Conservation (phyloP, 2,329 filamentous ascomycete genomes). For the Apiospora sp. region DNA sequence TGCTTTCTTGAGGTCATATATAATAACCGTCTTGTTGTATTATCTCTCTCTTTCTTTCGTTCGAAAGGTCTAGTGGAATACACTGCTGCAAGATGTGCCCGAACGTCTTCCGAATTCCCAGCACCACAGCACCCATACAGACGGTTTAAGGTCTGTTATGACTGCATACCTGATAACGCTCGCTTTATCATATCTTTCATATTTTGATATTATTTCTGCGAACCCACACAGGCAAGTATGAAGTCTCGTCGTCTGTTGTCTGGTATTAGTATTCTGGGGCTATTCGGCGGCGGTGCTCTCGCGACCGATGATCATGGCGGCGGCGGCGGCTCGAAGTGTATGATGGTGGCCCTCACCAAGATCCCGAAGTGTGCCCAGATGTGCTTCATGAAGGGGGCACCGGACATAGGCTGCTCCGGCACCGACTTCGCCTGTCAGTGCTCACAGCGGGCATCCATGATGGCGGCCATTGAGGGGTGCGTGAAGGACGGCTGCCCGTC, state of each 20-base stretch:
- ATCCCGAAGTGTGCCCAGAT: slow-evolving; percentile 43
- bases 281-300: neutral
- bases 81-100: neutral
- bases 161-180: neutral
- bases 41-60: no score
- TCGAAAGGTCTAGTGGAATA: neutral
- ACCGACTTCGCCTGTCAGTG: slow-evolving; percentile 45
- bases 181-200: neutral
- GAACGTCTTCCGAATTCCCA: neutral
- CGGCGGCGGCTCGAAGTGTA: slow-evolving; percentile 25
- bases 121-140: neutral
- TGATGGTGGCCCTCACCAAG: slow-evolving; percentile 26
- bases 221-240: neutral
- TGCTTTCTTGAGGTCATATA: slow-evolving; percentile 3
- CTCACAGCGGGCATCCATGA: slow-evolving; percentile 39
- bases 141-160: neutral
- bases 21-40: neutral
- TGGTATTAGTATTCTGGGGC: neutral
- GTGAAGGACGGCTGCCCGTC: slow-evolving; percentile 38
- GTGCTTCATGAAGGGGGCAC: slow-evolving; percentile 42
- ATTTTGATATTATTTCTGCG: no score
- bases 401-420: slow-evolving; percentile 40
- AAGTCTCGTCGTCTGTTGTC: neutral
- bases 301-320: slow-evolving; percentile 16
- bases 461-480: slow-evolving; percentile 43